Conservation (phyloP, 2,329 filamentous ascomycete species). For the Paraphoma chrysanthemicola region DNA sequence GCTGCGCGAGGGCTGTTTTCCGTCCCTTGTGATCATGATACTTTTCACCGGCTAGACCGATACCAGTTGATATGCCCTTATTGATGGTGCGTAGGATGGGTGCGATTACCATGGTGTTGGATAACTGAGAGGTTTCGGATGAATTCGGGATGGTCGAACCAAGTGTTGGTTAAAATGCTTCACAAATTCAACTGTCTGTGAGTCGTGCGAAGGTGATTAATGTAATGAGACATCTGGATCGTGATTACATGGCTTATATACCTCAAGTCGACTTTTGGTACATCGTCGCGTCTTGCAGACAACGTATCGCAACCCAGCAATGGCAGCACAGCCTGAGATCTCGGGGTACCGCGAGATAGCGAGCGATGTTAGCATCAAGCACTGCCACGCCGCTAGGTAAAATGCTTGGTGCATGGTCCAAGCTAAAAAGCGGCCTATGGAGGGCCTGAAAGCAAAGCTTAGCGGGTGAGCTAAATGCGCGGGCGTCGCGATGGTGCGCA, state of each 20-base stretch:
- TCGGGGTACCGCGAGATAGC: not conserved
- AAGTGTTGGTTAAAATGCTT: too few species aligned
- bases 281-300: not conserved
- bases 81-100: conserved; percentile 4
- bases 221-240: not conserved
- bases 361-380: not conserved
- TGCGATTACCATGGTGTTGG: conserved; percentile 1
- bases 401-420: not conserved
- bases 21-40: conserved; percentile 22
- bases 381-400: not conserved
- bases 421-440: not conserved
- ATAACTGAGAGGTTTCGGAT: too few species aligned
- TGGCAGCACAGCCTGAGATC: not conserved
- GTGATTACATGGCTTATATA: not conserved
- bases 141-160: too few species aligned
- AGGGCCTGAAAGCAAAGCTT: not conserved
- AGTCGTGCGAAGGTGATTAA: not conserved
- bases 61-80: conserved; percentile 14
- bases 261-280: not conserved
- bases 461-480: not conserved
- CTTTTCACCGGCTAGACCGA: conserved; percentile 22
- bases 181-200: too few species aligned
- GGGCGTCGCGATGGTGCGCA: not conserved
- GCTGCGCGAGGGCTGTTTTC: conserved; percentile 14
- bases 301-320: not conserved